A percentile compares a stretch with the other conserved stretches of the same genome.
Conservation (phyloP, 2,329 filamentous ascomycete genomes). For the Cladosporium sp. region DNA sequence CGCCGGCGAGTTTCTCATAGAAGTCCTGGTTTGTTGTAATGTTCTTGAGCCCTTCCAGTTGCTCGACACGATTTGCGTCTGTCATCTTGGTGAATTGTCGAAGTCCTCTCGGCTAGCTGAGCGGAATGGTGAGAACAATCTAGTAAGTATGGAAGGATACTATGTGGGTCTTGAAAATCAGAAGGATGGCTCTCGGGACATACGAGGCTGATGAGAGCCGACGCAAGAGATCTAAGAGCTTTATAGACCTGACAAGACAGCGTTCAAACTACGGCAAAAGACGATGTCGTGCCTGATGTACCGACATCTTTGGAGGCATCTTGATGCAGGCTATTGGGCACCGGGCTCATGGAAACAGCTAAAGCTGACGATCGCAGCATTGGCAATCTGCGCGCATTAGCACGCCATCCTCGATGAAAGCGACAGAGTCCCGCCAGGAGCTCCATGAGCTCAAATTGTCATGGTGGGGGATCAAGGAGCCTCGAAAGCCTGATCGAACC, state of each 20-base stretch:
- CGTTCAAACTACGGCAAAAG: constrained; percentile 1
- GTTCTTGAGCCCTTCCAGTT: constrained; percentile 26
- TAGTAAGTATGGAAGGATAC: too few species aligned
- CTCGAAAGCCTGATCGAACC: too few species aligned
- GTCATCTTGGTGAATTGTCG: constrained; percentile 16
- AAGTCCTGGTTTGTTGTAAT: constrained; percentile 25
- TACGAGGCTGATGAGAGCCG: background rate
- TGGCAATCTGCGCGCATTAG: constrained; percentile 6
- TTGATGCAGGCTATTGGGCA: background rate
- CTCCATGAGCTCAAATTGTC: too few species aligned
- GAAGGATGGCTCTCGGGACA: background rate
- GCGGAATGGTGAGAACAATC: background rate
- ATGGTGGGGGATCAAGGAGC: too few species aligned
- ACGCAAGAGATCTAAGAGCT: background rate
- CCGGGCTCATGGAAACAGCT: background rate
- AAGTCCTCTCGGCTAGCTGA: too few species aligned
- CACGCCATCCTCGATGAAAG: background rate
- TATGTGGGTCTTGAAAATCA: background rate
- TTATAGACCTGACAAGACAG: background rate
- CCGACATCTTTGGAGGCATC: background rate
- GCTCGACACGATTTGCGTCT: constrained; percentile 24
- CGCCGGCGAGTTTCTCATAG: constrained; percentile 26
- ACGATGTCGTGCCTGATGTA: constrained; percentile 5
- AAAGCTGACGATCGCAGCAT: constrained; percentile 4
- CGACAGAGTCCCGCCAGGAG: too few species aligned